A percentile compares a stretch with the other conserved stretches of the same genome.
phyloP scores from a whole-genome alignment of 2,329 filamentous ascomycete genomes.

The Cladorrhinum sp. region DNA sequence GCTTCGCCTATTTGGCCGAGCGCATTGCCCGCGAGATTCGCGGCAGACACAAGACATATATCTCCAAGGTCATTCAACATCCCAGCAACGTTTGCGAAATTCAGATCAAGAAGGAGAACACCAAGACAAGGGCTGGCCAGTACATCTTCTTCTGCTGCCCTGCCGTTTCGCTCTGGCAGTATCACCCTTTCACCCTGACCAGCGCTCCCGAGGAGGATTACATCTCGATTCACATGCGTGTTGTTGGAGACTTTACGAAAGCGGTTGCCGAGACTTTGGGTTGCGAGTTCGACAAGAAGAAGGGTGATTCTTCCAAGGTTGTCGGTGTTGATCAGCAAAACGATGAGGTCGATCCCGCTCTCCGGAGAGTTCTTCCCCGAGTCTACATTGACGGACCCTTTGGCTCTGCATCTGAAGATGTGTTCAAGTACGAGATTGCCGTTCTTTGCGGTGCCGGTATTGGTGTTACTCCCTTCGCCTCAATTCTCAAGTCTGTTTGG shows the following conservation, averaged over 20 bases:
- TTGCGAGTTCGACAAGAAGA: constrained; percentile 66
- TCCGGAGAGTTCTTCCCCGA: constrained; percentile 71
- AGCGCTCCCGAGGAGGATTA: constrained; percentile 88
- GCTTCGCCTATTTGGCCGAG: constrained; percentile 77
- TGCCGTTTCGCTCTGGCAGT: constrained; percentile 82
- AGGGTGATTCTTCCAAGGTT: constrained; percentile 59
- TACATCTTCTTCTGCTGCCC: constrained; percentile 90
- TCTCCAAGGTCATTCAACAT: constrained; percentile 86
- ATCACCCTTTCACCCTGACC: constrained; percentile 83
- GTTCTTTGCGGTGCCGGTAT: constrained; percentile 80
- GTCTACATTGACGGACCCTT: constrained; percentile 85
- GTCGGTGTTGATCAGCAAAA: constrained; percentile 63
- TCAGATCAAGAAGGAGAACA: constrained; percentile 87
- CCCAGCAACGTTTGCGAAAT: constrained; percentile 87
- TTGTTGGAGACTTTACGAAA: constrained; percentile 78
- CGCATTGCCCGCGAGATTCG: constrained; percentile 74
- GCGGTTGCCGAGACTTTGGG: constrained; percentile 67
- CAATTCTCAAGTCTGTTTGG: constrained; percentile 88
- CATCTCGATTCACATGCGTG: constrained; percentile 81
- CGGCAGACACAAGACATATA: constrained; percentile 78
- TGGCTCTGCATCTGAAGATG: constrained; percentile 80
- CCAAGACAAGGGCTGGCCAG: constrained; percentile 76
- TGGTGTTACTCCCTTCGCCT: constrained; percentile 82
- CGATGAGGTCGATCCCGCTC: constrained; percentile 62
- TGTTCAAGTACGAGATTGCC: constrained; percentile 83